phyloP scores from a whole-genome alignment of 306 rosid species.

The Castanospermum australe region DNA sequence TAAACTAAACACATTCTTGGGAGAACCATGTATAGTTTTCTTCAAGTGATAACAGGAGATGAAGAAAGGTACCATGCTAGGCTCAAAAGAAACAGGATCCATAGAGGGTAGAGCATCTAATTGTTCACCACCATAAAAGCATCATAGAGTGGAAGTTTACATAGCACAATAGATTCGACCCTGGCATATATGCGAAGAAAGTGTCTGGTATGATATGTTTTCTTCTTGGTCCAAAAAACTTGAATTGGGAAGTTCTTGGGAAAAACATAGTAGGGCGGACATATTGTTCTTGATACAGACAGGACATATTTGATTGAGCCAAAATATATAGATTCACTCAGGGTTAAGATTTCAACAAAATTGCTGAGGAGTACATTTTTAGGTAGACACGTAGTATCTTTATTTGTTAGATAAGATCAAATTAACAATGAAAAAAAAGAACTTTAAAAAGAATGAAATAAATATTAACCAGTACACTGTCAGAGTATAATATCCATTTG shows the following conservation, averaged over 20 bases:
- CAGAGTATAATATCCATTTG: background rate
- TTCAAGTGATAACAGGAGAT: background rate
- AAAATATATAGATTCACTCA: background rate
- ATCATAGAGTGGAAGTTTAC: background rate
- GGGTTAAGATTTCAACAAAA: background rate
- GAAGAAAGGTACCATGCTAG: background rate
- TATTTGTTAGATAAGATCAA: background rate
- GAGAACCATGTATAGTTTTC: background rate
- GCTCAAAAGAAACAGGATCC: constrained; percentile 1
- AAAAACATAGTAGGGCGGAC: background rate
- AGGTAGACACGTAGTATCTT: background rate
- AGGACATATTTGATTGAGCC: background rate
- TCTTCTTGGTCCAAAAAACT: background rate
- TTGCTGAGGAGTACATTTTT: background rate
- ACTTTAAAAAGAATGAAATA: background rate
- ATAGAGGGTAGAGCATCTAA: background rate
- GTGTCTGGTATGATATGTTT: background rate
- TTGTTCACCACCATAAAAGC: background rate
- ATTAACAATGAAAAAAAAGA: constrained; percentile 15
- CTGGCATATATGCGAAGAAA: background rate
- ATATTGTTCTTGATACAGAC: background rate
- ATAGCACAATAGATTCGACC: background rate
- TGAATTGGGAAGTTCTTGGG: background rate
- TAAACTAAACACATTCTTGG: background rate
- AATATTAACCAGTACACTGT: background rate